Percentiles rank a stretch among this genome's conserved stretches.
phyloP scores from a whole-genome alignment of 306 rosid species.

The Cucumis hystrix region DNA sequence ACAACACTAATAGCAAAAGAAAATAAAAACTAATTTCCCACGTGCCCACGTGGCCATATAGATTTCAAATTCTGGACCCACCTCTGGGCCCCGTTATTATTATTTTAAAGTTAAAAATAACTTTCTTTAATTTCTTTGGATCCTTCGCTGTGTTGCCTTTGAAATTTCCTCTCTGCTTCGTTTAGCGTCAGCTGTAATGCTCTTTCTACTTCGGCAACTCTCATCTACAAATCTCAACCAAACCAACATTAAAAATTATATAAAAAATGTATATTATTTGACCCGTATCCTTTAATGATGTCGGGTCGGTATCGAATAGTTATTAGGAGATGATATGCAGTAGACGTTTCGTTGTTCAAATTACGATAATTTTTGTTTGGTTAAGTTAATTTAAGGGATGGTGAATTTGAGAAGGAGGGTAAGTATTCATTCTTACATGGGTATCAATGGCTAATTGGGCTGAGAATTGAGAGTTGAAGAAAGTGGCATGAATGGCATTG shows the following conservation, averaged over 20 bases:
- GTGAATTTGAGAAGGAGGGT: too few relatives aligned
- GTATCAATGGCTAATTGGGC: conserved; percentile 25
- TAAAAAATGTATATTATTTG: too few relatives aligned
- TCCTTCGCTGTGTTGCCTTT: not conserved
- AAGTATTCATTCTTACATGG: conserved; percentile 9
- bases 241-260: too few relatives aligned
- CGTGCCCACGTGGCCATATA: not conserved
- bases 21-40: not conserved
- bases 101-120: not conserved
- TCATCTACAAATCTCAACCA: not conserved
- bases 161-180: not conserved
- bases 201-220: conserved; percentile 7
- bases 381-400: too few relatives aligned
- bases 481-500: conserved; percentile 28
- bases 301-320: too few relatives aligned
- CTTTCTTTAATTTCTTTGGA: not conserved
- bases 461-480: conserved; percentile 27
- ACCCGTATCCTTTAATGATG: too few relatives aligned
- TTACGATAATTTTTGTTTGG: too few relatives aligned
- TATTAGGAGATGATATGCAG: too few relatives aligned
- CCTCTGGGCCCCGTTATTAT: not conserved
- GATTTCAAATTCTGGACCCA: not conserved
- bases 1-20: not conserved
- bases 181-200: not conserved
- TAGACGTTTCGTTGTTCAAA: too few relatives aligned